Conservation (phyloP, 2,329 filamentous ascomycete species). For the Fusarium sp. region DNA sequence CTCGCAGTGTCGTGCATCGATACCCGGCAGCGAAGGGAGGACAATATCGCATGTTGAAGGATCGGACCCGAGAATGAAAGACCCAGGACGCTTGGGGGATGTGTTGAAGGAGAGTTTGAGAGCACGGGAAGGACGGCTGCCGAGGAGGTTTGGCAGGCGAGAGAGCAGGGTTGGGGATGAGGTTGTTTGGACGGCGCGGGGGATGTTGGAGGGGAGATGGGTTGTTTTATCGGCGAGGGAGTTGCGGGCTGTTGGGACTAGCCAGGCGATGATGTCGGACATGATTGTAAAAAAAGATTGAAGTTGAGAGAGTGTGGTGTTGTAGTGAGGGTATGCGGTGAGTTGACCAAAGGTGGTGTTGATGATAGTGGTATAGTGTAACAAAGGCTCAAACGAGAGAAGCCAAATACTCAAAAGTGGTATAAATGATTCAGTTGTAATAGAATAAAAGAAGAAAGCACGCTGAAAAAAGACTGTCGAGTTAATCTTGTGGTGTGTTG, state of each 20-base stretch:
- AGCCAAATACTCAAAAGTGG: slow-evolving; percentile 14
- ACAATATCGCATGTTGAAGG: slow-evolving; percentile 52
- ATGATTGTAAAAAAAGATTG: slow-evolving; percentile 13
- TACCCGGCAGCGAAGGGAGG: slow-evolving; percentile 50
- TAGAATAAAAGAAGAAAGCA: slow-evolving; percentile 22
- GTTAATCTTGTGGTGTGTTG: background rate
- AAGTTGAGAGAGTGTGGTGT: slow-evolving; percentile 10
- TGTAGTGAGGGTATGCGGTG: slow-evolving; percentile 18
- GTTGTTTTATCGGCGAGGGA: slow-evolving; percentile 51
- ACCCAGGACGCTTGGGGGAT: slow-evolving; percentile 49
- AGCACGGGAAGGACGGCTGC: slow-evolving; percentile 46
- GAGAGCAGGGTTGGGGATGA: slow-evolving; percentile 46
- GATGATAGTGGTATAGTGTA: background rate
- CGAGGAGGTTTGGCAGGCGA: slow-evolving; percentile 45
- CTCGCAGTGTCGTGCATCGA: slow-evolving; percentile 53
- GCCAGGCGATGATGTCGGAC: slow-evolving; percentile 55
- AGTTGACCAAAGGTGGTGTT: slow-evolving; percentile 13
- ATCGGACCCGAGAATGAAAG: slow-evolving; percentile 56
- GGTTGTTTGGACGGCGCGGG: slow-evolving; percentile 42
- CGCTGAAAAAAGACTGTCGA: slow-evolving; percentile 30
- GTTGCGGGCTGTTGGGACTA: slow-evolving; percentile 52
- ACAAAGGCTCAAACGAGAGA: slow-evolving; percentile 43
- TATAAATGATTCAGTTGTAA: background rate
- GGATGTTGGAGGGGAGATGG: slow-evolving; percentile 49
- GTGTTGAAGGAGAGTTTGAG: slow-evolving; percentile 53